Evolutionary conservation across 148 eudicot genomes (phyloP), one percentile per base, ranked within the genome.

Genomic region (Polygonum maritimum): DNA sequence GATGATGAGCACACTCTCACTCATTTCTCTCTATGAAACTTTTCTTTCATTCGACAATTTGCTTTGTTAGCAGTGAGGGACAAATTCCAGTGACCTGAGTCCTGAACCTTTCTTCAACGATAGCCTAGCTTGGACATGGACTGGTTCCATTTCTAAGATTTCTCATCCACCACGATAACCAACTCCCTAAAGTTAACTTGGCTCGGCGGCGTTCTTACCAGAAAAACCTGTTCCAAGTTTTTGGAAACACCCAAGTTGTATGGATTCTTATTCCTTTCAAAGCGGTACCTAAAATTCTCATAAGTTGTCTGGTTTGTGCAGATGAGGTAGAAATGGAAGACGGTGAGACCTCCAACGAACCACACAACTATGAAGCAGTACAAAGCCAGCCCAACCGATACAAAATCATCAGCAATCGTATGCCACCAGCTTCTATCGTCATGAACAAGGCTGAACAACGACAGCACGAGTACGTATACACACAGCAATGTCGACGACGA

Each of bases 301-400:
- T 89, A 89, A 31, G 93, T 89, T 7, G 90, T 88, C 93, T 89
- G 96, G 78, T 94, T 92, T 67, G 88, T 87, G 89, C 89, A 89
- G 48, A 86, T 89, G 22, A 94, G 93, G 82, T 90, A 94, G 73
- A 86, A 79, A 77, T 94, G 98, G 75, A 94, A 92, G 26, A 82
- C 84, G 67, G 89, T 86, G 12, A 94, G 88, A 47, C 98, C 98
- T 35, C 97, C 93, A 22, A 94, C 93, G 49, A 94, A 94, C 98
- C 98, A 94, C 48, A 94, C 84, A 58, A 85, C 86, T 65, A 92
- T 77, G 80, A 94, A 94, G 86, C 96, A 89, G 82, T 92, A 94
- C 14, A 83, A 85, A 41, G 90, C 82, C 74, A 90, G 84, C 73
- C 82, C 51, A 77, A 80, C 91, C 58, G 93, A 92, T 51, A 88